phyloP scores from a whole-genome alignment of 768 basidiomycete genomes.

The Russula foetens region DNA sequence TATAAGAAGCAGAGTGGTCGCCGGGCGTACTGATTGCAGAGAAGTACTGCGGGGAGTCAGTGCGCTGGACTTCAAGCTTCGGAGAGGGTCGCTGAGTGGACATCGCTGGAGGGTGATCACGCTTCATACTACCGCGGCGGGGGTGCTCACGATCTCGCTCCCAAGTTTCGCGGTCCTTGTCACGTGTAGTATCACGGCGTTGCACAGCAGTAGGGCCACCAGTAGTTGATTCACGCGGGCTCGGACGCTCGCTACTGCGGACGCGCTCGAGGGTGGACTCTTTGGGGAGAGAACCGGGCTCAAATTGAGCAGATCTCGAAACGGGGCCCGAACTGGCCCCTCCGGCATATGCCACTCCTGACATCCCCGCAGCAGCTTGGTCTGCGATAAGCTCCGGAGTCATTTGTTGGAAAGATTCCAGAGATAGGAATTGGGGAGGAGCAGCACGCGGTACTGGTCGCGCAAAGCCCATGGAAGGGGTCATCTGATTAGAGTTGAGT shows the following conservation, averaged over 20 bases:
- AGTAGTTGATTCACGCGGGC: slow-evolving; percentile 11
- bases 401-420: slow-evolving; percentile 15
- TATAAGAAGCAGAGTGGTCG: slow-evolving; percentile 10
- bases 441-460: slow-evolving; percentile 13
- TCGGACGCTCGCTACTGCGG: slow-evolving; percentile 12
- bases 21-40: slow-evolving; percentile 12
- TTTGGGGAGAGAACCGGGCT: slow-evolving; percentile 15
- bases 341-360: slow-evolving; percentile 17
- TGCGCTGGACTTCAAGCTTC: slow-evolving; percentile 7
- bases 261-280: slow-evolving; percentile 16
- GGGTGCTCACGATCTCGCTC: slow-evolving; percentile 9
- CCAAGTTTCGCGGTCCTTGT: slow-evolving; percentile 11
- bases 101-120: slow-evolving; percentile 3
- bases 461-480: slow-evolving; percentile 6
- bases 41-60: slow-evolving; percentile 16
- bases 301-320: slow-evolving; percentile 12
- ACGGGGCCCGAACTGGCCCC: slow-evolving; percentile 14
- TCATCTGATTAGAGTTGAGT: slow-evolving; percentile 12
- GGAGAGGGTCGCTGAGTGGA: slow-evolving; percentile 10
- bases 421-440: slow-evolving; percentile 9
- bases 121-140: slow-evolving; percentile 18
- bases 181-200: slow-evolving; percentile 15
- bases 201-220: background rate
- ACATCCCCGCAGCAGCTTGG: slow-evolving; percentile 13
- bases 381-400: slow-evolving; percentile 13